Evolutionary conservation across 805 yeast genomes (phyloP).

Genomic region (Monosporozyma unispora): DNA sequence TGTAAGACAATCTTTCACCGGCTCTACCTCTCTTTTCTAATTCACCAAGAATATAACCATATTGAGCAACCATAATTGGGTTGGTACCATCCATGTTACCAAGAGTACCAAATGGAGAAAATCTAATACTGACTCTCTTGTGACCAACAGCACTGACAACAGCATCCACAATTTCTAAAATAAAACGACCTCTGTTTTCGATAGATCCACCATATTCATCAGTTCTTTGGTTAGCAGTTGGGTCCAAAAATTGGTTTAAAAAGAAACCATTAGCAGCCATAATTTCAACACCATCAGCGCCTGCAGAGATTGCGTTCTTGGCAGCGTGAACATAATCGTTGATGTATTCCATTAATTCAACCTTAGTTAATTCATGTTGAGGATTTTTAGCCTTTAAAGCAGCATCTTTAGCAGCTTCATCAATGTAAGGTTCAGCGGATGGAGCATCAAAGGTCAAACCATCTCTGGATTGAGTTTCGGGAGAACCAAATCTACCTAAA

Average conservation of each 20-base stretch:
- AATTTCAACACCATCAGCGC: slow-evolving; percentile 45
- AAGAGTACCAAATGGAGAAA: slow-evolving; percentile 38
- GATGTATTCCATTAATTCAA: slow-evolving; percentile 33
- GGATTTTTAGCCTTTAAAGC: slow-evolving; percentile 30
- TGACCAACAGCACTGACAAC: slow-evolving; percentile 41
- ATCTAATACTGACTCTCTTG: slow-evolving; percentile 27
- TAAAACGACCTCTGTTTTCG: slow-evolving; percentile 39
- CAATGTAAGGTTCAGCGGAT: slow-evolving; percentile 30
- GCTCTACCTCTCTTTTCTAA: slow-evolving; percentile 30
- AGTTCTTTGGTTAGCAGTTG: too few relatives aligned
- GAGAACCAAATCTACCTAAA: slow-evolving; percentile 33
- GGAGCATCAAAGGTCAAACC: slow-evolving; percentile 35
- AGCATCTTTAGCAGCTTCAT: slow-evolving; percentile 28
- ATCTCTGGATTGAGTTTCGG: slow-evolving; percentile 29
- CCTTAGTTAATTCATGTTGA: slow-evolving; percentile 26
- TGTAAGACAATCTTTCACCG: slow-evolving; percentile 33
- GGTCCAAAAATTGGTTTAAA: too few relatives aligned
- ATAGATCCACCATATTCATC: slow-evolving; percentile 31
- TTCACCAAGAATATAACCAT: slow-evolving; percentile 33
- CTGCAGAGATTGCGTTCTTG: slow-evolving; percentile 26
- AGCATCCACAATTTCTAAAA: slow-evolving; percentile 43
- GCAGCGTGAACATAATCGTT: slow-evolving; percentile 39
- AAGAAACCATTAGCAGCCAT: too few relatives aligned
- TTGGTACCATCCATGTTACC: slow-evolving; percentile 32
- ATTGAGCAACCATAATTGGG: slow-evolving; percentile 34